These are phyloP conservation scores for Talaromyces thailandensis DNA, from an alignment of 495 filamentous ascomycete genomes.

Conservation along the genomic window DNA sequence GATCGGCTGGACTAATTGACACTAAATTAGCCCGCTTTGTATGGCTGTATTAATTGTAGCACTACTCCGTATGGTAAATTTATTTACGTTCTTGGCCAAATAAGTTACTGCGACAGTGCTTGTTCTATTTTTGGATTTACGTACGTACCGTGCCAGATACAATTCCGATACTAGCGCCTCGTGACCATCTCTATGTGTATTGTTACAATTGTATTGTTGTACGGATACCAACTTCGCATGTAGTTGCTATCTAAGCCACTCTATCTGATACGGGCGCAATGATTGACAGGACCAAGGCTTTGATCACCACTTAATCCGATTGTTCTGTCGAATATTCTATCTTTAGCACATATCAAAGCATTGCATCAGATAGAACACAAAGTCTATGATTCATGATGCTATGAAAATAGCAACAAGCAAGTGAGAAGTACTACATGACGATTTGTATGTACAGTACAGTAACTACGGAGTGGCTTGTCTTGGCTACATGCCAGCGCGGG, in stretches of 20 bases:
- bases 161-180: background rate
- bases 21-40: background rate
- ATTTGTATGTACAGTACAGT: background rate
- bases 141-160: background rate
- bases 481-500: background rate
- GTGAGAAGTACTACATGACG: background rate
- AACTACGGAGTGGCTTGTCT: background rate
- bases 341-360: background rate
- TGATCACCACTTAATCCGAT: background rate
- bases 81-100: background rate
- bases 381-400: background rate
- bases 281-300: background rate
- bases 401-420: background rate
- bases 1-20: background rate
- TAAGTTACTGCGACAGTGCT: background rate
- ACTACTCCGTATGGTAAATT: background rate
- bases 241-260: background rate
- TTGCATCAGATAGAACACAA: background rate
- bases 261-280: background rate
- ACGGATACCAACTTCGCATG: background rate
- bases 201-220: background rate
- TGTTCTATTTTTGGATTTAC: background rate
- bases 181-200: background rate
- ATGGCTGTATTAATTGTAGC: background rate
- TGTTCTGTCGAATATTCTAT: background rate